These are phyloP conservation scores for Hyphodiscus hymeniophilus DNA, from an alignment of 495 filamentous ascomycete genomes.

Conservation along the genomic window DNA sequence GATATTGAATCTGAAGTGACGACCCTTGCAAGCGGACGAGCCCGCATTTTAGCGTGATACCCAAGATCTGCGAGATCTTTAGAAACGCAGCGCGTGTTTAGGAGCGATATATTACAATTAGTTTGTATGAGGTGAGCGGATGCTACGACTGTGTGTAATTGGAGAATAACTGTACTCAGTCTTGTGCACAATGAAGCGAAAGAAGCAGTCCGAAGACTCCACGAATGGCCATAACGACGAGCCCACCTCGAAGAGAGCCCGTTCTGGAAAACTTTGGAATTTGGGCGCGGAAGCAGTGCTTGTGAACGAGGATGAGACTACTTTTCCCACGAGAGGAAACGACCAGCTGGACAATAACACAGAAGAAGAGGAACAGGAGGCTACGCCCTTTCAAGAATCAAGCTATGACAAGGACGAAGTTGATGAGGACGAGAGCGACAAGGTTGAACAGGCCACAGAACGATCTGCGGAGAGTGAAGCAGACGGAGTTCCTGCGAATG, in stretches of 20 bases:
- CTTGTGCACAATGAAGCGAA: constrained; percentile 15
- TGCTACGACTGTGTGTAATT: background rate
- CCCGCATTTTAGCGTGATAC: no score
- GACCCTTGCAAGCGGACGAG: no score
- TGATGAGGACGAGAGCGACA: background rate
- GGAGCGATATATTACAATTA: no score
- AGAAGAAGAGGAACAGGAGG: background rate
- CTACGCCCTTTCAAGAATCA: background rate
- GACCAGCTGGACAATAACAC: background rate
- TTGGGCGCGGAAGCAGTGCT: background rate
- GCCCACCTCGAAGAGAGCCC: constrained; percentile 5
- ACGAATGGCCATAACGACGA: background rate
- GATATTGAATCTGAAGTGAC: no score
- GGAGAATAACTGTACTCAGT: background rate
- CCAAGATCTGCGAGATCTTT: no score
- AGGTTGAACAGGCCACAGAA: constrained; percentile 1
- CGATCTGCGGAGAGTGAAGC: constrained; percentile 2
- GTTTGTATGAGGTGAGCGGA: no score
- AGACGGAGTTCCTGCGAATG: background rate
- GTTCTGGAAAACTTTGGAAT: background rate
- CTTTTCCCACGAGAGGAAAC: constrained; percentile 2
- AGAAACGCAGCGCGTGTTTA: no score
- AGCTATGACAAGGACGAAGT: constrained; percentile 1
- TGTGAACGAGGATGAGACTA: background rate
- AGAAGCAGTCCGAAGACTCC: constrained; percentile 7